These are phyloP conservation scores for Cryphonectria parasitica DNA, from an alignment of 2,329 filamentous ascomycete species.

Conservation along the genomic window DNA sequence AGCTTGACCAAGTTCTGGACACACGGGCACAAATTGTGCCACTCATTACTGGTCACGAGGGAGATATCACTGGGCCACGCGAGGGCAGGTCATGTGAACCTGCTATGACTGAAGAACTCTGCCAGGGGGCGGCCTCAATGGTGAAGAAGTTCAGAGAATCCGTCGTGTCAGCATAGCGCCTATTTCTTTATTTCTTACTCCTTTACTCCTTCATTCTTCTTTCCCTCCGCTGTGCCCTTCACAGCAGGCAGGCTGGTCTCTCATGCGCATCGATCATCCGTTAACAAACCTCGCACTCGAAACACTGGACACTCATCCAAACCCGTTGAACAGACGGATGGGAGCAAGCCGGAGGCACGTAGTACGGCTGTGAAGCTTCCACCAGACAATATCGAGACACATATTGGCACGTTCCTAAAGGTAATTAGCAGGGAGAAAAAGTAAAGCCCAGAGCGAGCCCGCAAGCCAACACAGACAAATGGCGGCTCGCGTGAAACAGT, in stretches of 20 bases:
- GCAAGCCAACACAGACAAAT: too few relatives aligned
- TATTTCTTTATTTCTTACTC: neutral
- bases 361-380: neutral
- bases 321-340: neutral
- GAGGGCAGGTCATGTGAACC: neutral
- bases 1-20: neutral
- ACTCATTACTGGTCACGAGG: neutral
- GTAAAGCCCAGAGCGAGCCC: neutral
- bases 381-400: neutral
- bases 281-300: neutral
- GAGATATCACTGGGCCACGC: neutral
- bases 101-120: neutral
- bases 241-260: neutral
- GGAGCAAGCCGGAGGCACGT: neutral
- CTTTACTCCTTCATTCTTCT: neutral
- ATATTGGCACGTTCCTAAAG: neutral
- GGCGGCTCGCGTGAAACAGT: neutral
- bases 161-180: neutral
- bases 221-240: neutral
- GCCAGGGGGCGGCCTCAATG: neutral
- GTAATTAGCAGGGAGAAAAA: too few relatives aligned
- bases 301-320: neutral
- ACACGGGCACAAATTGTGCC: neutral
- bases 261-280: neutral
- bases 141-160: neutral